Conservation (phyloP, 2,329 filamentous ascomycete species). For the Penicillium paneum region DNA sequence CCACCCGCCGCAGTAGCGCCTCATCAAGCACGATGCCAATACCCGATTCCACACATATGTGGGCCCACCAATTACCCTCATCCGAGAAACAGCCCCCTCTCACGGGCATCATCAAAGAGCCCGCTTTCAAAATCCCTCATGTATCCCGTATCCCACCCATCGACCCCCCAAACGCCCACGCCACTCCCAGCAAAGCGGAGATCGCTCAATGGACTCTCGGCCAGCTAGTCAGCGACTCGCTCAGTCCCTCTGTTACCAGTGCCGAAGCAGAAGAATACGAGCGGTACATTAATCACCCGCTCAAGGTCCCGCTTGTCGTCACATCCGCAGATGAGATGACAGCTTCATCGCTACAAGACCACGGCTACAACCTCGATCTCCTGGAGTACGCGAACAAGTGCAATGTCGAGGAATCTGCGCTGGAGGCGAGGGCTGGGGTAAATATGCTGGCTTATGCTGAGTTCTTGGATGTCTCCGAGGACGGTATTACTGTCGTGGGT, state of each 20-base stretch:
- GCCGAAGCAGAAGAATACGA: conserved; percentile 82
- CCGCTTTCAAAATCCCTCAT: conserved; percentile 30
- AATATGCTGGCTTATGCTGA: conserved; percentile 72
- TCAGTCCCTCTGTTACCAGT: conserved; percentile 76
- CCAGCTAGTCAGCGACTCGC: conserved; percentile 77
- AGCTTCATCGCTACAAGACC: conserved; percentile 34
- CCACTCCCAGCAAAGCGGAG: conserved; percentile 73
- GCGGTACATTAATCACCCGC: conserved; percentile 83
- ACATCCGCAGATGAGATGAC: conserved; percentile 43
- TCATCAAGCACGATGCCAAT: conserved; percentile 31
- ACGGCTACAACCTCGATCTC: conserved; percentile 60
- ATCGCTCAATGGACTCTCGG: conserved; percentile 81
- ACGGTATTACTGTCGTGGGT: conserved; percentile 81
- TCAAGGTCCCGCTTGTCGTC: conserved; percentile 71
- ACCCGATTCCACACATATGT: conserved; percentile 24
- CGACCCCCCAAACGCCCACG: conserved; percentile 49
- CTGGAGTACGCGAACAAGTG: conserved; percentile 73
- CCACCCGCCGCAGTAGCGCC: conserved; percentile 42
- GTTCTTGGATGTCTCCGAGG: conserved; percentile 71
- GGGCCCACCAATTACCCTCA: conserved; percentile 34
- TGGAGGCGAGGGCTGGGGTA: conserved; percentile 52
- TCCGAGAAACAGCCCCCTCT: conserved; percentile 33
- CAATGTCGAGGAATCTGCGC: conserved; percentile 56
- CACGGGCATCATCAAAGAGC: conserved; percentile 58
- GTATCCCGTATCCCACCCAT: conserved; percentile 21